These are phyloP conservation scores for Fusarium floridanum DNA, from an alignment of 2,329 filamentous ascomycete species.

Conservation along the genomic window DNA sequence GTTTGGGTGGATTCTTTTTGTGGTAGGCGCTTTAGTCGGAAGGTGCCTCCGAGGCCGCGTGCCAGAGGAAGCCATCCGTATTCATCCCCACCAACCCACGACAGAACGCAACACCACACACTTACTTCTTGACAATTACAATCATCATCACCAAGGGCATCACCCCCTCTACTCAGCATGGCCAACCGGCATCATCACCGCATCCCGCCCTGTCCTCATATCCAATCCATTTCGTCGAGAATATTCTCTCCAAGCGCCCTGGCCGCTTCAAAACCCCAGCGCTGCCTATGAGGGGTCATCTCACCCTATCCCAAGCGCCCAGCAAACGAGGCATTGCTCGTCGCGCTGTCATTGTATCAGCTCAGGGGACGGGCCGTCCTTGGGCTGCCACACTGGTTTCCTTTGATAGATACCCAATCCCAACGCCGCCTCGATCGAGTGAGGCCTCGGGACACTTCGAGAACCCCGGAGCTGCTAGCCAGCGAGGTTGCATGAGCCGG, in stretches of 20 bases:
- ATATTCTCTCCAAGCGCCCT: constrained; percentile 16
- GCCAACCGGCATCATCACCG: constrained; percentile 6
- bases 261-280: constrained; percentile 8
- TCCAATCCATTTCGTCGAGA: constrained; percentile 14
- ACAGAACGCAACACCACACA: constrained; percentile 1
- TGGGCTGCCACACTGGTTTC: constrained; percentile 31
- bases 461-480: not conserved
- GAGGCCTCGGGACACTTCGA: not conserved
- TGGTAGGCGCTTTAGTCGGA: not conserved
- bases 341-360: constrained; percentile 18
- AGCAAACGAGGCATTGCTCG: constrained; percentile 13
- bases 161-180: constrained; percentile 11
- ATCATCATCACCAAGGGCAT: constrained; percentile 2
- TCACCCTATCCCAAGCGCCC: constrained; percentile 4
- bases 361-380: constrained; percentile 22
- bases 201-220: not conserved
- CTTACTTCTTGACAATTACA: constrained; percentile 18
- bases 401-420: constrained; percentile 26
- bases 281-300: not conserved
- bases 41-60: not conserved
- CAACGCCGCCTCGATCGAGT: constrained; percentile 8
- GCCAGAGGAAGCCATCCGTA: not conserved
- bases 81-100: not conserved
- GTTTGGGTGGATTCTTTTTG: constrained; percentile 3
- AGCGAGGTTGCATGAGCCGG: constrained; percentile 12